phyloP scores from a whole-genome alignment of 1,284 basidiomycete species.

The Leccinum variabile region DNA sequence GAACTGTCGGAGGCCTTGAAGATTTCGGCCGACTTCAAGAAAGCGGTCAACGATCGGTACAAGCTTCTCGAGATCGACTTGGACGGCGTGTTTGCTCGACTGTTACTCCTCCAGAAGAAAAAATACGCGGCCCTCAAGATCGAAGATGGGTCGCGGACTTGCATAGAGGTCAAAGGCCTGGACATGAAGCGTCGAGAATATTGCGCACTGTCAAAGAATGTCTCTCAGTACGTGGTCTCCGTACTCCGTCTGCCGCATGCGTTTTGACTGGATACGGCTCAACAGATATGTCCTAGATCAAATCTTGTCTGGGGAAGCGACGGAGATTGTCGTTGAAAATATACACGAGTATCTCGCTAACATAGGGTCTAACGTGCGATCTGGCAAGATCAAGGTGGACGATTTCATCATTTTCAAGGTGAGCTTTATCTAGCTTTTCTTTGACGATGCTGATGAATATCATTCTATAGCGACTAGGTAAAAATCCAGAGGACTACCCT shows the following conservation, averaged over 20 bases:
- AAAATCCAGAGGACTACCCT: constrained; percentile 95
- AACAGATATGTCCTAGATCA: constrained; percentile 72
- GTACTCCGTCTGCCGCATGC: background rate
- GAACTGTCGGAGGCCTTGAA: constrained; percentile 87
- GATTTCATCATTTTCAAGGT: constrained; percentile 96
- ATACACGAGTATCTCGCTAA: constrained; percentile 90
- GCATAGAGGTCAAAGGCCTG: constrained; percentile 92
- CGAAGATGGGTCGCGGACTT: constrained; percentile 73
- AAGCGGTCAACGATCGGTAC: constrained; percentile 94
- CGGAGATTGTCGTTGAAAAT: constrained; percentile 86
- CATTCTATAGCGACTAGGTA: constrained; percentile 74
- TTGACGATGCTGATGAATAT: background rate
- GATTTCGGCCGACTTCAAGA: constrained; percentile 93
- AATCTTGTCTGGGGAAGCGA: constrained; percentile 86
- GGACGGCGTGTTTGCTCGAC: constrained; percentile 91
- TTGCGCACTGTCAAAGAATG: constrained; percentile 87
- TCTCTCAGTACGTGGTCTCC: constrained; percentile 72
- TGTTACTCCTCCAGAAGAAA: constrained; percentile 97
- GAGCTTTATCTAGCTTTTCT: constrained; percentile 8
- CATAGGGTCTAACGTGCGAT: constrained; percentile 76
- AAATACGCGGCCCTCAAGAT: constrained; percentile 98
- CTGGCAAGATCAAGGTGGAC: constrained; percentile 78
- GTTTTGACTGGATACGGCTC: background rate
- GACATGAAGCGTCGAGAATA: constrained; percentile 99
- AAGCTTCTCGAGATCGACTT: constrained; percentile 96